These are phyloP conservation scores for Ganoderma leucocontextum DNA, from an alignment of 1,284 basidiomycete species.

Conservation along the genomic window DNA sequence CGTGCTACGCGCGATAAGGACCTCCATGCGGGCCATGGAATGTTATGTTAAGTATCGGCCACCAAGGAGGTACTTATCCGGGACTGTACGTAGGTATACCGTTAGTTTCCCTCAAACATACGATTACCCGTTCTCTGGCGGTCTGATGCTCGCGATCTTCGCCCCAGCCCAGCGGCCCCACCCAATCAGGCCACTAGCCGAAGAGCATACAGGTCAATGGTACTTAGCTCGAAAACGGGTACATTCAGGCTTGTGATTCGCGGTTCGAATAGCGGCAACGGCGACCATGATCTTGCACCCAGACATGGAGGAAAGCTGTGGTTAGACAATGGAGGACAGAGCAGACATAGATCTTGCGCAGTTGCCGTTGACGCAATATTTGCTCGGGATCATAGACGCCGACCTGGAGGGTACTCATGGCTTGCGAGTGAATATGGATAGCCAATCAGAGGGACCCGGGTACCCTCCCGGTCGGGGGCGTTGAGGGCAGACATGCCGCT, in stretches of 20 bases:
- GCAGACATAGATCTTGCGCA: not conserved
- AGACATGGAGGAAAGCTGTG: not conserved
- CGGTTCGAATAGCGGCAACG: not conserved
- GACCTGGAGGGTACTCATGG: conserved; percentile 29
- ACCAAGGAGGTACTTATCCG: not conserved
- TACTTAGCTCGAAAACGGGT: not conserved
- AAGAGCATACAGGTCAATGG: not conserved
- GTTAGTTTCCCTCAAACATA: not conserved
- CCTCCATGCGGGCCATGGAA: not conserved
- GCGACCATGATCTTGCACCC: not conserved
- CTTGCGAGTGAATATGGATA: not conserved
- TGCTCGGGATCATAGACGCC: conserved; percentile 16
- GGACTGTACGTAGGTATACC: not conserved
- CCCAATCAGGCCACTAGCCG: not conserved
- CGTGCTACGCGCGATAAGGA: conserved; percentile 3
- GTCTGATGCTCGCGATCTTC: not conserved
- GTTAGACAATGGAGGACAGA: not conserved
- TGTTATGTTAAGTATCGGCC: not conserved
- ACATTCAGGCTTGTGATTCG: not conserved
- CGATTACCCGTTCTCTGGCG: not conserved
- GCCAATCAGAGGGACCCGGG: conserved; percentile 26
- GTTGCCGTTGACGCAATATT: conserved; percentile 6
- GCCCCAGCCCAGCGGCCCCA: not conserved
- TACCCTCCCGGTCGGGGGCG: conserved; percentile 28
- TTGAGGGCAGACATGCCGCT: not conserved